These are phyloP conservation scores for Pseudomicrostroma phylloplanum DNA, from an alignment of 1,284 basidiomycete species.

Conservation along the genomic window DNA sequence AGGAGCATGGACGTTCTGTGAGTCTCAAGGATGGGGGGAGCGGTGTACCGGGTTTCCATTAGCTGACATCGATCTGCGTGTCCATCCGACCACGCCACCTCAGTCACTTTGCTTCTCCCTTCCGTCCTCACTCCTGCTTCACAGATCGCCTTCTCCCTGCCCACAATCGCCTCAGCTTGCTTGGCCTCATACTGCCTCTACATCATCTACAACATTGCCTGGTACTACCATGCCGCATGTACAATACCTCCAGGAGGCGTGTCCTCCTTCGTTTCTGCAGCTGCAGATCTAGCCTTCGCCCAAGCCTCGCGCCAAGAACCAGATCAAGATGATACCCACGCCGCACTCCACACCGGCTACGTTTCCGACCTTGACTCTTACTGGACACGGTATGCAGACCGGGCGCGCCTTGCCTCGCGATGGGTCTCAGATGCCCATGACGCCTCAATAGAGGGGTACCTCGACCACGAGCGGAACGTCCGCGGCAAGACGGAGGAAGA, in stretches of 20 bases:
- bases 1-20: conserved; percentile 75
- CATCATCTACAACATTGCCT: conserved; percentile 69
- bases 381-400: conserved; percentile 33
- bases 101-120: conserved; percentile 26
- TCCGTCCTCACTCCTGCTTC: conserved; percentile 26
- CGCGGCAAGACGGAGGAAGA: conserved; percentile 6
- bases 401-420: conserved; percentile 12
- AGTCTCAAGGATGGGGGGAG: conserved; percentile 35
- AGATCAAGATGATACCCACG: no score
- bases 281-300: no score
- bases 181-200: conserved; percentile 57
- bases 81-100: conserved; percentile 30
- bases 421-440: neutral
- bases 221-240: conserved; percentile 77
- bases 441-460: no score
- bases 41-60: conserved; percentile 18
- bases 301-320: no score
- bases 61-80: conserved; percentile 6
- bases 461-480: no score
- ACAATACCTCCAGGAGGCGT: conserved; percentile 55
- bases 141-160: conserved; percentile 30
- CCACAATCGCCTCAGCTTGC: conserved; percentile 32
- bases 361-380: conserved; percentile 53
- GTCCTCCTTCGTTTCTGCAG: neutral
- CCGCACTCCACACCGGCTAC: no score